Evolutionary conservation across 2,329 filamentous ascomycete species (phyloP).

Genomic region (Monilinia polystroma): DNA sequence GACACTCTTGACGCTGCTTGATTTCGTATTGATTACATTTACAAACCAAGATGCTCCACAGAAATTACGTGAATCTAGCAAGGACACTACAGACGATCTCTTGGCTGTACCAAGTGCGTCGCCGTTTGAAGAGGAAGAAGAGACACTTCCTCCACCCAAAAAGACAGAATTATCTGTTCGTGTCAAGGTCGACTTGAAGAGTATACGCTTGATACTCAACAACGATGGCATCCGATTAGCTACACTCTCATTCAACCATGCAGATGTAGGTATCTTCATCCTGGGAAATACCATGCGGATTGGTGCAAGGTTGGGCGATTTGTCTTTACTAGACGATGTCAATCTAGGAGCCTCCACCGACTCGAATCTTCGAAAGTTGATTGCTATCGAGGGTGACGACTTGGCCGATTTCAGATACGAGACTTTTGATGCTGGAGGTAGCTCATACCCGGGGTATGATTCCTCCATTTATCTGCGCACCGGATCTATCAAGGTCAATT

Average conservation of each 20-base stretch:
- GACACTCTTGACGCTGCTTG: constrained; percentile 85
- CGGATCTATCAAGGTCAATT: constrained; percentile 95
- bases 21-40: constrained; percentile 94
- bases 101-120: constrained; percentile 14
- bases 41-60: constrained; percentile 56
- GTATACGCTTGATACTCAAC: constrained; percentile 90
- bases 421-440: constrained; percentile 76
- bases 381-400: constrained; percentile 94
- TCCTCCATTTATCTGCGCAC: constrained; percentile 87
- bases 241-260: constrained; percentile 88
- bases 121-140: constrained; percentile 27
- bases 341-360: constrained; percentile 82
- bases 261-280: constrained; percentile 86
- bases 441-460: constrained; percentile 87
- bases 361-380: constrained; percentile 78
- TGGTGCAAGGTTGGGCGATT: constrained; percentile 79
- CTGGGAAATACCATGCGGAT: constrained; percentile 84
- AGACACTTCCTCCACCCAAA: constrained; percentile 28
- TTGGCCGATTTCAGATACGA: constrained; percentile 97
- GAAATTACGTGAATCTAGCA: constrained; percentile 41
- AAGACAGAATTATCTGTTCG: constrained; percentile 58
- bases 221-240: constrained; percentile 95
- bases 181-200: constrained; percentile 90
- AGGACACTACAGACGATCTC: constrained; percentile 38
- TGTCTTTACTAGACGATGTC: constrained; percentile 89